Conservation (phyloP, 2,329 filamentous ascomycete genomes). For the Colletotrichum trifolii region DNA sequence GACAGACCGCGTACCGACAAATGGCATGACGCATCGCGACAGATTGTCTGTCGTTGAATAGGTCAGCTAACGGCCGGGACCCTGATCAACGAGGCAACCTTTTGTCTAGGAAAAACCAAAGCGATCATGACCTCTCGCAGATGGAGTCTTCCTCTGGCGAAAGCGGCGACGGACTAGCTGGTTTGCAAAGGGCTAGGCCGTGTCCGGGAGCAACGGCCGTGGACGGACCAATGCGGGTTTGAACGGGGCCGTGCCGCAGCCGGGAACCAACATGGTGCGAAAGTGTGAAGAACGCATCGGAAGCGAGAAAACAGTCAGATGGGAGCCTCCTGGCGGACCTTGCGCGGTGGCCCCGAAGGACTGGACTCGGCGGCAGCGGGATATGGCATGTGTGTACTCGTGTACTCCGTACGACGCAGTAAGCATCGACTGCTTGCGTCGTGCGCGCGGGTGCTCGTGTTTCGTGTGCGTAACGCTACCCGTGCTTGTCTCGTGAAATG, state of each 20-base stretch:
- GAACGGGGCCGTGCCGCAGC: slow-evolving; percentile 28
- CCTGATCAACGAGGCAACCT: too few relatives aligned
- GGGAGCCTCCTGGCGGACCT: slow-evolving; percentile 21
- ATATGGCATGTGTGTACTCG: slow-evolving; percentile 5
- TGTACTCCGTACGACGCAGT: slow-evolving; percentile 5
- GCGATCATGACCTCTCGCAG: too few relatives aligned
- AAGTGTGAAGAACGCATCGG: slow-evolving; percentile 5
- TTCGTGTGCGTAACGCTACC: slow-evolving; percentile 4
- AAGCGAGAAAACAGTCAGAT: slow-evolving; percentile 11
- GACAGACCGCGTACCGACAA: too few relatives aligned
- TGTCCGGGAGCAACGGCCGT: slow-evolving; percentile 9
- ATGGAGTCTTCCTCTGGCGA: too few relatives aligned
- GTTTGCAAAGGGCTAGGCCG: not conserved
- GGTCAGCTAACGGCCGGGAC: too few relatives aligned
- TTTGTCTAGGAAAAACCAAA: too few relatives aligned
- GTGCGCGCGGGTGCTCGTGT: not conserved
- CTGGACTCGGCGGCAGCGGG: slow-evolving; percentile 22
- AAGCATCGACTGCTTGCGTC: slow-evolving; percentile 27
- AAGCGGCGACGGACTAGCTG: not conserved
- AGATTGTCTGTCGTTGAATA: too few relatives aligned
- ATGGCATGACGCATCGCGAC: too few relatives aligned
- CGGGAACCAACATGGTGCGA: slow-evolving; percentile 26
- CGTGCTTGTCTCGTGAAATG: not conserved
- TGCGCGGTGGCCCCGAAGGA: slow-evolving; percentile 28
- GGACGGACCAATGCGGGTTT: slow-evolving; percentile 22